phyloP scores from a whole-genome alignment of 2,329 filamentous ascomycete species.

The Xylaria sp. region DNA sequence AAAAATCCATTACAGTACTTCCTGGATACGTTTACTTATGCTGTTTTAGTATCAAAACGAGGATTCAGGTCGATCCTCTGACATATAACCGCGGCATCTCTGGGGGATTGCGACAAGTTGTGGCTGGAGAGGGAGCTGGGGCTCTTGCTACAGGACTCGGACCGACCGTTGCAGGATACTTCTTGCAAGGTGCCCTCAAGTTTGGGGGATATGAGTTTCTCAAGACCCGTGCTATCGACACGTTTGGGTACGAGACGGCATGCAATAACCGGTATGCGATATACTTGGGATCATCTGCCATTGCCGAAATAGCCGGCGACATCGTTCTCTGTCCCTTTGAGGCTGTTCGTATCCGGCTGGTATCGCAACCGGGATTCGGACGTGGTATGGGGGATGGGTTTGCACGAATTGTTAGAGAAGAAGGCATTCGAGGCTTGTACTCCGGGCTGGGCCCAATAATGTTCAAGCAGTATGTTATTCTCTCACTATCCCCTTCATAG shows the following conservation, averaged over 20 bases:
- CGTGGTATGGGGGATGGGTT: constrained; percentile 39
- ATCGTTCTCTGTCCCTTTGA: constrained; percentile 45
- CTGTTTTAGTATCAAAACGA: constrained; percentile 42
- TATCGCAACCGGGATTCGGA: constrained; percentile 44
- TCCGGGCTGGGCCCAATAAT: constrained; percentile 45
- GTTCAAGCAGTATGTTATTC: constrained; percentile 42
- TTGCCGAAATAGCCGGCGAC: constrained; percentile 44
- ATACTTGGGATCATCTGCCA: constrained; percentile 42
- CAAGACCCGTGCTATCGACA: constrained; percentile 42
- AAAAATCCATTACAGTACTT: constrained; percentile 24
- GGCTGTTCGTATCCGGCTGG: constrained; percentile 44
- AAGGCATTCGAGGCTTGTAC: constrained; percentile 44
- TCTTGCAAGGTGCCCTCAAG: constrained; percentile 46
- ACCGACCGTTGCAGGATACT: constrained; percentile 44
- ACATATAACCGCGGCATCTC: constrained; percentile 43
- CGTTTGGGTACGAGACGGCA: constrained; percentile 41
- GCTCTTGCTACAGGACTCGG: constrained; percentile 44
- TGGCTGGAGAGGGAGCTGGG: constrained; percentile 37
- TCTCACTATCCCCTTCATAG: neutral
- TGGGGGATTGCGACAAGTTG: constrained; percentile 42
- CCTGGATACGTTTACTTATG: constrained; percentile 28
- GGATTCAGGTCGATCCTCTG: constrained; percentile 43
- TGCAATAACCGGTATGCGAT: constrained; percentile 41
- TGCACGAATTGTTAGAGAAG: constrained; percentile 40
- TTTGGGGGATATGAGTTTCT: constrained; percentile 46